Base-by-base conservation (phyloP, 176 grass and related monocot genomes). In the Melocanna baccifera region DNA sequence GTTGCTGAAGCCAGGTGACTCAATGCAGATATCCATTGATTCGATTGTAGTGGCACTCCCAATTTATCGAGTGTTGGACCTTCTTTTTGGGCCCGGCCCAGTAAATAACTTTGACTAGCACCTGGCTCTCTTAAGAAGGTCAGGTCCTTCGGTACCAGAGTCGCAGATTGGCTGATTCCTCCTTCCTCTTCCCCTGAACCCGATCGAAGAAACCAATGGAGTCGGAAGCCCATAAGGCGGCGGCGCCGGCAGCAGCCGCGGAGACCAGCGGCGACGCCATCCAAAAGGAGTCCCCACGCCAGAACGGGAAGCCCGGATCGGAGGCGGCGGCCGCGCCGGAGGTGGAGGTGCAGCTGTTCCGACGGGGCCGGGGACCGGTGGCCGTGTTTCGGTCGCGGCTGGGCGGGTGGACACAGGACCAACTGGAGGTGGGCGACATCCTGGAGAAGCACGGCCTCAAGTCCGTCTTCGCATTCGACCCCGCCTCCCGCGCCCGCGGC, bases 361-460 rank as follows among this genome's bases (percentile, higher is more conserved):
- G 77, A 71, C 71, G 47, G 13, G 96, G 91, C 1, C 85, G 86
- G 22, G 94, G 91, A 7, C 93, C 96, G 85, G 89, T 81, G 58
- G 83, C 89, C 51, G 91, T 90, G 50, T 98, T 95, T 86, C 78
- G 51, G 66, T 95, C 89, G 58, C 83, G 57, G 77, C 69, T 98
- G 18, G 96, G 93, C 15, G 93, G 93, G 20, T 98, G 84, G 77
- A 91, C 84, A 68, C 93, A 94, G 85, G 90, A 98, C 87, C 96
- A 94, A 89, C 91, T 95, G 26, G 96, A 95, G 77, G 89, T 95
- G 7, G 92, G 92, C 15, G 96, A 95, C 82, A 95, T 98, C 75
- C 85, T 95, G 63, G 96, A 95, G 86, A 80, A 92, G 82, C 78
- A 92, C 12, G 93, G 93, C 59, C 89, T 95, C 86, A 98, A 98